Evolutionary conservation across 768 basidiomycete species (phyloP), one percentile per base, ranked within the genome.

Genomic region (Tephrocybe sp.): DNA sequence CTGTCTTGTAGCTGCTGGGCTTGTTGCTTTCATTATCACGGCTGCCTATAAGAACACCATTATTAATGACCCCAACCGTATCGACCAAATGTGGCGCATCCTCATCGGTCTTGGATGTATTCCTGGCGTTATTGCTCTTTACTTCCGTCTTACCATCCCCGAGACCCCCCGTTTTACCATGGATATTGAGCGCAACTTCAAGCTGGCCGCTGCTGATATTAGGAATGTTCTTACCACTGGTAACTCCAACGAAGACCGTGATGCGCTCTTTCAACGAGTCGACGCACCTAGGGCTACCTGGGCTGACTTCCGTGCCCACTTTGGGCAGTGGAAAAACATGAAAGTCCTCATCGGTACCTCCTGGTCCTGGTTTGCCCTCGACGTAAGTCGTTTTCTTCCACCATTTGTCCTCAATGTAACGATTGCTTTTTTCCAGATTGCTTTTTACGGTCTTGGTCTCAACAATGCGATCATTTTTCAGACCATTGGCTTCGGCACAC

Each of bases 101-200:
- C 77, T 94, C 61, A 92, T 95, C 65, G 92, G 92, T 61, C 73
- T 94, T 36, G 92, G 92, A 39, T 88, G 85, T 49, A 73, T 95
- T 43, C 92, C 92, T 32, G 92, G 82, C 49, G 76, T 75, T 34
- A 62, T 92, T 52, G 91, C 90, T n/a, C 81, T 93, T 43, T 93
- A 92, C 74, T 93, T 89, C 85, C 89, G 92, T 65, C 78, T 93
- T 33, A 92, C 92, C 23, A 93, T 94, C 61, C 89, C 92, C 4
- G 91, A 94, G 67, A 94, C 91, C 0, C 92, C 92, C 17, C 89
- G 92, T 56, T 81, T 77, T 67, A 95, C 92, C 52, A 92, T 94
- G 87, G 92, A 95, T 73, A 80, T 95, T 55, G 90, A 92, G 67
- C 77, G 86, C 45, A 92, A 93, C 65, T 71, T 95, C 41, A 72